Evolutionary conservation across 2,329 filamentous ascomycete species (phyloP).

Genomic region (Claviceps digitariae): DNA sequence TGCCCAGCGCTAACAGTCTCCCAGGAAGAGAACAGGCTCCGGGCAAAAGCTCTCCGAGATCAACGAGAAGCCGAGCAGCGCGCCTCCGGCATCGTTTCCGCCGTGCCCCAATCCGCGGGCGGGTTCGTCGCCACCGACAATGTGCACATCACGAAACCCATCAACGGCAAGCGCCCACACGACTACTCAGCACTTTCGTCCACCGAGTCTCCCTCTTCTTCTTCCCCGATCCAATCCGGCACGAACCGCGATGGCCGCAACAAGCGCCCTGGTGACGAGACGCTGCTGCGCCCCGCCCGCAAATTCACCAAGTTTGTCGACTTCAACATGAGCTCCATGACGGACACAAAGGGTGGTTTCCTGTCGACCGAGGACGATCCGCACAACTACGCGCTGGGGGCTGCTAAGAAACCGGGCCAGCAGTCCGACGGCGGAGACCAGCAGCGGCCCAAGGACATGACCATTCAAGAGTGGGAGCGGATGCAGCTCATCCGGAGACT

Average conservation of each 20-base stretch:
- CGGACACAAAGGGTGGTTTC: conserved; percentile 93
- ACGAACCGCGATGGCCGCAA: conserved; percentile 58
- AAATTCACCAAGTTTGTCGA: conserved; percentile 94
- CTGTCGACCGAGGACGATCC: conserved; percentile 85
- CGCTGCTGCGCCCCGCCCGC: conserved; percentile 55
- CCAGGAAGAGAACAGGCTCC: conserved; percentile 76
- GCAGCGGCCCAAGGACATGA: conserved; percentile 77
- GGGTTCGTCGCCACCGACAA: conserved; percentile 59
- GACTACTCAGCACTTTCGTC: conserved; percentile 42
- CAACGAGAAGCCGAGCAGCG: conserved; percentile 52
- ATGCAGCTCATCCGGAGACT: conserved; percentile 62
- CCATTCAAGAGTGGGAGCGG: conserved; percentile 79
- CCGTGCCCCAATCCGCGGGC: conserved; percentile 39
- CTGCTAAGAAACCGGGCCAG: conserved; percentile 24
- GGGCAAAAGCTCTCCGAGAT: conserved; percentile 74
- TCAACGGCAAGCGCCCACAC: conserved; percentile 53
- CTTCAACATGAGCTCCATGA: conserved; percentile 97
- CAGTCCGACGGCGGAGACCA: conserved; percentile 27
- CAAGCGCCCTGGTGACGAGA: conserved; percentile 27
- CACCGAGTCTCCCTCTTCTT: conserved; percentile 3
- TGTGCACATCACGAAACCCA: conserved; percentile 36
- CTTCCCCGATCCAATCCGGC: conserved; percentile 27
- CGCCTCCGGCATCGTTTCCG: conserved; percentile 26
- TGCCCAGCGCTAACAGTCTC: conserved; percentile 7
- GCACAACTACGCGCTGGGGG: conserved; percentile 59